Evolutionary conservation across 2,329 filamentous ascomycete species (phyloP).

Genomic region (Diaporthe vaccinii): DNA sequence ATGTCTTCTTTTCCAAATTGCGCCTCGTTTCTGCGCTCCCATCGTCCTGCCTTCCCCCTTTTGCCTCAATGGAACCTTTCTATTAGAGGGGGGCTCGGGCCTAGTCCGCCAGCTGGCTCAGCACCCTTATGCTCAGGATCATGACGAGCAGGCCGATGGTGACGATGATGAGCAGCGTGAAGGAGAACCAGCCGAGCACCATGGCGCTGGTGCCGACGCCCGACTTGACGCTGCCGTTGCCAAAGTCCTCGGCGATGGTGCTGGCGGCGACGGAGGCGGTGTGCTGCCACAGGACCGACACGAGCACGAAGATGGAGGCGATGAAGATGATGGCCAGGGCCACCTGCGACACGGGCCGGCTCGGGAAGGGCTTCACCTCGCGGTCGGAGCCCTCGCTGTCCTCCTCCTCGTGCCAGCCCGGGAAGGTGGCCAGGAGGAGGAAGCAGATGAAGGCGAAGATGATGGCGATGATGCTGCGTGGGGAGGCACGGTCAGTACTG

Average conservation of each 20-base stretch:
- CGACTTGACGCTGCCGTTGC: constrained; percentile 87
- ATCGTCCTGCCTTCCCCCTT: not conserved
- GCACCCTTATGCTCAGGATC: constrained; percentile 91
- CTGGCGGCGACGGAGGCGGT: constrained; percentile 96
- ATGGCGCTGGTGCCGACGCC: constrained; percentile 96
- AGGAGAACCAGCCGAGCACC: constrained; percentile 98
- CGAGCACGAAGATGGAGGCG: constrained; percentile 77
- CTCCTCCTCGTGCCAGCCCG: constrained; percentile 94
- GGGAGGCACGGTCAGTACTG: constrained; percentile 37
- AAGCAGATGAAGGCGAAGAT: constrained; percentile 98
- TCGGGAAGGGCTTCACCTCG: constrained; percentile 95
- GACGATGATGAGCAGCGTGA: constrained; percentile 92
- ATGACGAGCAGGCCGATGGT: constrained; percentile 96
- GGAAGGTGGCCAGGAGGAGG: constrained; percentile 94
- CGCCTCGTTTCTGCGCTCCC: not conserved
- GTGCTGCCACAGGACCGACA: constrained; percentile 89
- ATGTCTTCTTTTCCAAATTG: not conserved
- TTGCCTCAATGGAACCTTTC: not conserved
- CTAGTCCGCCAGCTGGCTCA: constrained; percentile 70
- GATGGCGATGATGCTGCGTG: constrained; percentile 88
- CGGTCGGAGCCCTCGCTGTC: constrained; percentile 85
- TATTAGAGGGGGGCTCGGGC: not conserved
- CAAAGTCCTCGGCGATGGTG: constrained; percentile 92
- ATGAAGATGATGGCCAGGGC: constrained; percentile 93
- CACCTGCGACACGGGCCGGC: constrained; percentile 90